phyloP scores from a whole-genome alignment of 495 filamentous ascomycete species.

The Cairneyella variabilis region DNA sequence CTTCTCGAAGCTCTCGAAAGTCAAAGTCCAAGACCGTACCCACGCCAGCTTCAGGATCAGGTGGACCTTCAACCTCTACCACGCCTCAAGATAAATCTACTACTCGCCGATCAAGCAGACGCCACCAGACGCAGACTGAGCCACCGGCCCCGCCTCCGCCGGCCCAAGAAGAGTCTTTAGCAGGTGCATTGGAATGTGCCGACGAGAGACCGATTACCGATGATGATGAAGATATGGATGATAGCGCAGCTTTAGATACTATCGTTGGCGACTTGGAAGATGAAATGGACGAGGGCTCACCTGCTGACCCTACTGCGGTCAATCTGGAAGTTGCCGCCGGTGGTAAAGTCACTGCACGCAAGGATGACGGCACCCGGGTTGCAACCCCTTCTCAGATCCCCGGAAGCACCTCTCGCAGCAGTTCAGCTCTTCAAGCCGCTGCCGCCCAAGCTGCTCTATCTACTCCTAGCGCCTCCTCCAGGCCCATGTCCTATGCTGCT shows the following conservation, averaged over 20 bases:
- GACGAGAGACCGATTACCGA: constrained; percentile 84
- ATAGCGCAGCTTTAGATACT: constrained; percentile 71
- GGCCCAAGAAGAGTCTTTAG: constrained; percentile 50
- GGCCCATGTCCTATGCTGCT: constrained; percentile 73
- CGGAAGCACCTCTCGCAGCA: constrained; percentile 31
- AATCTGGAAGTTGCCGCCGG: constrained; percentile 88
- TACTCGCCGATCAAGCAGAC: constrained; percentile 50
- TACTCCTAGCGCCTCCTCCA: constrained; percentile 44
- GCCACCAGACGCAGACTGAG: constrained; percentile 45
- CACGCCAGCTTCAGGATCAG: constrained; percentile 23
- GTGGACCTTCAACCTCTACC: constrained; percentile 11
- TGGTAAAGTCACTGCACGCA: constrained; percentile 92
- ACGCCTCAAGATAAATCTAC: constrained; percentile 43
- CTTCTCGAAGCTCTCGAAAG: constrained; percentile 32
- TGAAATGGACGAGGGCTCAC: constrained; percentile 70
- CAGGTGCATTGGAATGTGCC: constrained; percentile 80
- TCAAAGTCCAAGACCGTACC: constrained; percentile 44
- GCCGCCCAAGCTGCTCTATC: constrained; percentile 39
- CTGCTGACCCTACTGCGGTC: constrained; percentile 78
- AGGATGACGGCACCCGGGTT: constrained; percentile 89
- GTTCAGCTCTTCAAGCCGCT: constrained; percentile 29
- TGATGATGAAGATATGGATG: constrained; percentile 67
- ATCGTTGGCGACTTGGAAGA: constrained; percentile 91
- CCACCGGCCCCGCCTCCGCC: constrained; percentile 45
- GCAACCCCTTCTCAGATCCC: constrained; percentile 76